These are phyloP conservation scores for Trichoderma sp. DNA, from an alignment of 2,329 filamentous ascomycete genomes.

Conservation along the genomic window DNA sequence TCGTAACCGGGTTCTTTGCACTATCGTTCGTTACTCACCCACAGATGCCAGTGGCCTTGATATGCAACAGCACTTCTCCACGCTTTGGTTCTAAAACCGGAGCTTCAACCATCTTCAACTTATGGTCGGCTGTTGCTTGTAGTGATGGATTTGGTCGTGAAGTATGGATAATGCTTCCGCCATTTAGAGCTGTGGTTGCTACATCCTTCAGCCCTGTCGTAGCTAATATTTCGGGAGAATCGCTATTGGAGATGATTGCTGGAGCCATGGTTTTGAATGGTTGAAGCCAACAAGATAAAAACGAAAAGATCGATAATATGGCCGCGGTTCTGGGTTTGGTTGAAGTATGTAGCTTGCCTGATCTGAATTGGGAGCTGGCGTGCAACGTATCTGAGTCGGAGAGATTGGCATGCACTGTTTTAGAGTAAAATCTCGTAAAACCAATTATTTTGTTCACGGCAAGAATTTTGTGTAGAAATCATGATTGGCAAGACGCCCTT, in stretches of 20 bases:
- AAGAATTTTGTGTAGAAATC: background rate
- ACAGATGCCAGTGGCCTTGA: constrained; percentile 5
- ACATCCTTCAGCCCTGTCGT: background rate
- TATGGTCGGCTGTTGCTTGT: constrained; percentile 8
- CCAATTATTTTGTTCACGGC: background rate
- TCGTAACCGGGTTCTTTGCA: no score
- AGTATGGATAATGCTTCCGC: background rate
- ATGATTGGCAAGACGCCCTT: no score
- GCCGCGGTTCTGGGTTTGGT: background rate
- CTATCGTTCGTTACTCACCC: no score
- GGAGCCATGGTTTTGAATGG: background rate
- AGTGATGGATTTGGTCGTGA: background rate
- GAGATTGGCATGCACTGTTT: background rate
- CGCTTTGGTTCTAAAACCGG: background rate
- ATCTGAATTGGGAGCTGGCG: background rate
- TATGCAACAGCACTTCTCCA: constrained; percentile 1
- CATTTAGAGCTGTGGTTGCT: background rate
- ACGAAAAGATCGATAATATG: background rate
- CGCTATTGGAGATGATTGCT: background rate
- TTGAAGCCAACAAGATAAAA: background rate
- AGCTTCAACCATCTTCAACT: constrained; percentile 1
- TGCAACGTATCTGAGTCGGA: no score
- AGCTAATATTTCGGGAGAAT: background rate
- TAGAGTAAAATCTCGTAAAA: background rate
- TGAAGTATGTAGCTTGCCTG: background rate